Base-by-base conservation (phyloP, 1,284 basidiomycete species). In the Puccinia polysora region DNA sequence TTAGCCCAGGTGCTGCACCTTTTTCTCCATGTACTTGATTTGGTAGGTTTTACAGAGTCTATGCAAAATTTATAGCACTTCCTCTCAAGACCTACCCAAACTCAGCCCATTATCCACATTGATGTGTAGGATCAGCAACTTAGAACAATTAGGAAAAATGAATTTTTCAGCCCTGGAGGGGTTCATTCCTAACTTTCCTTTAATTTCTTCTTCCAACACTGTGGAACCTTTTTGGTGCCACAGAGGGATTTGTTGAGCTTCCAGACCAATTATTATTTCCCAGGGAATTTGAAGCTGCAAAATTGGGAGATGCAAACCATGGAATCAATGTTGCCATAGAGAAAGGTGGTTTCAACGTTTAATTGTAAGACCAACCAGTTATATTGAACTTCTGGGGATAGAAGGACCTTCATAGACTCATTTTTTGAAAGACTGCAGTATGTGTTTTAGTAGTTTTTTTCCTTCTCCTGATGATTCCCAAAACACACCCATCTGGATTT, bases 401-500 rank as follows among this genome's bases (percentile, higher is more conserved):
- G 32, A 14, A 60, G 34, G 4, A 43, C 4, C 40, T 43, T 60
- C 10, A 60, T 10, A 38, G 58, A 38, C 23, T 65, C 36, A 4
- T 28, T 53, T 38, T 40, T n/a, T 10, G 23, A 47, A 53, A 55
- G 49, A 8, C n/a, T 14, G 1, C 30, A 18, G 36, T 65, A 65
- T 4, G 64, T 65, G 18, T 65, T 23, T 6, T n/a, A 23, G 43
- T 38, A 65, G 64, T 65, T n/a, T 2, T 38, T 10, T 25, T 14
- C 34, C 10, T 53, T 20, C 10, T 25, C 28, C 20, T 58, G 23
- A 49, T 58, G 53, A 30, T 58, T 69, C 0, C 65, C 40, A 50
- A 69, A 59, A 59, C 40, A 47, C 6, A 68, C 65, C 65, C 53
- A 68, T 3, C 55, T 18, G 5, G 65, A 52, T 32, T 68, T 68